Evolutionary conservation across 2,329 filamentous ascomycete species (phyloP).

Genomic region (Coniochaeta hoffmannii): DNA sequence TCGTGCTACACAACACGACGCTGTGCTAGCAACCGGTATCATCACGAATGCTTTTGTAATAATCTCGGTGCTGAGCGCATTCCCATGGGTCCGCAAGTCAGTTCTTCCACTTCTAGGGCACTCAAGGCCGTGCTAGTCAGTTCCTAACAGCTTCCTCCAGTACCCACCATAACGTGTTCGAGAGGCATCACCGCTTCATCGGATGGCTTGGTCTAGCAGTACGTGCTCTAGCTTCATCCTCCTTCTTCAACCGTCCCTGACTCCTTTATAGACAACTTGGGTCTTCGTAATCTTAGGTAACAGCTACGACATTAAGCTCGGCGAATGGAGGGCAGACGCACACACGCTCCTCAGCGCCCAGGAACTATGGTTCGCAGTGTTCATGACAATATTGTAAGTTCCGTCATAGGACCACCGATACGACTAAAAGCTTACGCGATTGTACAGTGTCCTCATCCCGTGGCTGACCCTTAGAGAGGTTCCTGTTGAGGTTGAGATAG

Average conservation of each 20-base stretch:
- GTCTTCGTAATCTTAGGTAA: slow-evolving; percentile 30
- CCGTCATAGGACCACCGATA: neutral
- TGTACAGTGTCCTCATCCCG: slow-evolving; percentile 26
- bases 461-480: slow-evolving; percentile 32
- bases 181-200: slow-evolving; percentile 32
- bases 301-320: slow-evolving; percentile 25
- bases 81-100: slow-evolving; percentile 33
- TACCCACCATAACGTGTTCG: slow-evolving; percentile 32
- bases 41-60: slow-evolving; percentile 29
- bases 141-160: slow-evolving; percentile 15
- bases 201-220: slow-evolving; percentile 32
- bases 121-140: neutral
- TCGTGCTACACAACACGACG: slow-evolving; percentile 21
- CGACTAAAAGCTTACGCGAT: slow-evolving; percentile 12
- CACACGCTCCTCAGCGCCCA: slow-evolving; percentile 26
- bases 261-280: slow-evolving; percentile 24
- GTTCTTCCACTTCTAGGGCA: slow-evolving; percentile 8
- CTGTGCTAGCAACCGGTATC: slow-evolving; percentile 29
- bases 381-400: slow-evolving; percentile 31
- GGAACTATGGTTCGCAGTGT: slow-evolving; percentile 32
- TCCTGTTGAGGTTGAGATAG: slow-evolving; percentile 30
- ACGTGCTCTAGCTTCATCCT: slow-evolving; percentile 7
- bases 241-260: neutral
- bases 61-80: slow-evolving; percentile 29
- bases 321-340: slow-evolving; percentile 24